Evolutionary conservation across 2,329 filamentous ascomycete species (phyloP).

Genomic region (Aspergillus udagawae): DNA sequence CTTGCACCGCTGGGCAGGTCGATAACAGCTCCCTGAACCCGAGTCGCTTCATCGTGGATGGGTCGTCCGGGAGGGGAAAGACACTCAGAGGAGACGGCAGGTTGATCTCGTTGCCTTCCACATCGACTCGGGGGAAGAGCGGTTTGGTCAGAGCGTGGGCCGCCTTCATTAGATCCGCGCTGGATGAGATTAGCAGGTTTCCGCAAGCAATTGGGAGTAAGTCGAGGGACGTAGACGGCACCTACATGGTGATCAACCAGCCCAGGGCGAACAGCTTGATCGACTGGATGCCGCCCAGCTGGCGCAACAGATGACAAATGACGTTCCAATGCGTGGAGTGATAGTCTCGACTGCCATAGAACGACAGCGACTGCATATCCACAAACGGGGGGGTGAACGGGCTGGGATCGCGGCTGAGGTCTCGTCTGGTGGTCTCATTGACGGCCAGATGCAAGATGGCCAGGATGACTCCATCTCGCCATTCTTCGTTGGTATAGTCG

Average conservation of each 20-base stretch:
- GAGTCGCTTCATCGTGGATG: neutral
- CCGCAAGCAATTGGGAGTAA: neutral
- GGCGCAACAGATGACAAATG: constrained; percentile 1
- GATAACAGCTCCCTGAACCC: constrained; percentile 3
- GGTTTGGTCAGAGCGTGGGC: constrained; percentile 5
- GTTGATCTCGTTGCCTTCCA: neutral
- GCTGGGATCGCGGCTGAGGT: constrained; percentile 3
- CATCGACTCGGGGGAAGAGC: neutral
- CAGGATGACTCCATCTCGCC: constrained; percentile 5
- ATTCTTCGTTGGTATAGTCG: neutral
- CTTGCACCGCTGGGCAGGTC: constrained; percentile 1
- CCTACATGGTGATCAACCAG: neutral
- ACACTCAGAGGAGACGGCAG: neutral
- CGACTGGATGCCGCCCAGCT: constrained; percentile 3
- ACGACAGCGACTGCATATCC: constrained; percentile 1
- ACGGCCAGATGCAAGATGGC: constrained; percentile 5
- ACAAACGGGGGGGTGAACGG: constrained; percentile 5
- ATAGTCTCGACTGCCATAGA: constrained; percentile 8
- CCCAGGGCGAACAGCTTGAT: constrained; percentile 1
- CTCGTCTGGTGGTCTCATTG: neutral
- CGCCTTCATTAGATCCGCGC: constrained; percentile 3
- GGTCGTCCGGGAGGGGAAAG: neutral
- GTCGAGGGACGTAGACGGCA: neutral
- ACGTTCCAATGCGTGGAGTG: constrained; percentile 5
- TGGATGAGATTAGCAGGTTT: neutral